Conservation (phyloP, 108 stramenopile genomes). For the Pseudonitzschia multiseries region DNA sequence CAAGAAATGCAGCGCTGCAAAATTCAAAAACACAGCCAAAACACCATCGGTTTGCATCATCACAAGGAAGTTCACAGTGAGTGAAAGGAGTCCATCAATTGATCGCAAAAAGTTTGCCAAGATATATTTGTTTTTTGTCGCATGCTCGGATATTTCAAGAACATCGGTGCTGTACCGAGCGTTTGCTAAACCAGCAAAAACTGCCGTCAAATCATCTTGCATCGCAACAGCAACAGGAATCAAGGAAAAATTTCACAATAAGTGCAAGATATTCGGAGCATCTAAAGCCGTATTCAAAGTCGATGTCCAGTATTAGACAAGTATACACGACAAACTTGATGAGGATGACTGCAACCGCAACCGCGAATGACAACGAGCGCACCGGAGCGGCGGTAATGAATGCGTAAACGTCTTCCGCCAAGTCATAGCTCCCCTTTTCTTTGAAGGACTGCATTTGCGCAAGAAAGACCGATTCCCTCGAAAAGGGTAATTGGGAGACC, state of each 20-base stretch:
- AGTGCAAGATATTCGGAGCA: neutral
- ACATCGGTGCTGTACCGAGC: slow-evolving; percentile 2
- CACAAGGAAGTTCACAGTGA: slow-evolving; percentile 44
- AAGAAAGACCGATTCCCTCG: neutral
- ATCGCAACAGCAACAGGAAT: slow-evolving; percentile 22
- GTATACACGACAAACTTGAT: slow-evolving; percentile 15
- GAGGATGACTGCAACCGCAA: slow-evolving; percentile 1
- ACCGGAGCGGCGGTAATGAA: slow-evolving; percentile 13
- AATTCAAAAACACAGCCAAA: slow-evolving; percentile 57
- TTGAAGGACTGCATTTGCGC: slow-evolving; percentile 5
- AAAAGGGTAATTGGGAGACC: neutral
- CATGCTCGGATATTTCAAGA: neutral
- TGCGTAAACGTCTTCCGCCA: slow-evolving; percentile 19
- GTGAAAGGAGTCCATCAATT: slow-evolving; percentile 6
- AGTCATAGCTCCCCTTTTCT: slow-evolving; percentile 3
- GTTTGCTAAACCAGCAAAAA: slow-evolving; percentile 20
- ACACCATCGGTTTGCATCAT: slow-evolving; percentile 47
- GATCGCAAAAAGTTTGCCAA: slow-evolving; percentile 3
- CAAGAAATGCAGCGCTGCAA: slow-evolving; percentile 66
- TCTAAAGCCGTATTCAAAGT: slow-evolving; percentile 1
- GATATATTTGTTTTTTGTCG: slow-evolving; percentile 3
- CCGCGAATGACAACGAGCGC: slow-evolving; percentile 1
- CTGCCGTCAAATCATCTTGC: slow-evolving; percentile 24
- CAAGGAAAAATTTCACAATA: slow-evolving; percentile 18
- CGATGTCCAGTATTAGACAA: neutral